Percentiles rank a stretch among this genome's conserved stretches.
Conservation (phyloP, 257 asterid genomes). For the Forsythia viridissima region DNA sequence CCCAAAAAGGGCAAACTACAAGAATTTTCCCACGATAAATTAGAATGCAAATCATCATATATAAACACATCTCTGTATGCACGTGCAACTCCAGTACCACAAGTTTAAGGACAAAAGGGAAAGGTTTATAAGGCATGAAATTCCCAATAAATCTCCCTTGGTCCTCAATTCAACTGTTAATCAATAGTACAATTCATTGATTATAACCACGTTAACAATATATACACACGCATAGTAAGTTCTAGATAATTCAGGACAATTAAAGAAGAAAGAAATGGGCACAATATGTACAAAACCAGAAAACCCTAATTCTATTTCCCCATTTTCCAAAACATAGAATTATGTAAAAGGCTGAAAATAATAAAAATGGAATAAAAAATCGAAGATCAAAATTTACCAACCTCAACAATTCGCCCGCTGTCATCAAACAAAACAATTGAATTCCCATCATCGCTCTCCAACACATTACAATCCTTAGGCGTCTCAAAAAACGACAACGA, state of each 20-base stretch:
- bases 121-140: too few relatives aligned
- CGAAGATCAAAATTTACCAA: constrained; percentile 22
- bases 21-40: neutral
- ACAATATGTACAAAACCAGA: too few relatives aligned
- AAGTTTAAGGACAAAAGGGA: neutral
- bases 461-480: constrained; percentile 64
- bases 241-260: too few relatives aligned
- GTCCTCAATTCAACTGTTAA: neutral
- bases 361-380: neutral
- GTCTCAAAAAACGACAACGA: constrained; percentile 73
- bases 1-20: neutral
- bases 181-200: neutral
- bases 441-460: constrained; percentile 18
- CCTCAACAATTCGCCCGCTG: constrained; percentile 42
- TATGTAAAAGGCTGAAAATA: neutral
- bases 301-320: neutral
- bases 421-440: constrained; percentile 29
- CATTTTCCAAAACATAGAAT: neutral
- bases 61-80: neutral
- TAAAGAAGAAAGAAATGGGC: neutral
- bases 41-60: neutral
- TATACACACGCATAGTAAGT: neutral
- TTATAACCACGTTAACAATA: too few relatives aligned
- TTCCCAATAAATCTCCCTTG: neutral
- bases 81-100: neutral